These are phyloP conservation scores for Puccinellia tenuiflora DNA, from an alignment of 176 grass and related monocot genomes.

Conservation along the genomic window DNA sequence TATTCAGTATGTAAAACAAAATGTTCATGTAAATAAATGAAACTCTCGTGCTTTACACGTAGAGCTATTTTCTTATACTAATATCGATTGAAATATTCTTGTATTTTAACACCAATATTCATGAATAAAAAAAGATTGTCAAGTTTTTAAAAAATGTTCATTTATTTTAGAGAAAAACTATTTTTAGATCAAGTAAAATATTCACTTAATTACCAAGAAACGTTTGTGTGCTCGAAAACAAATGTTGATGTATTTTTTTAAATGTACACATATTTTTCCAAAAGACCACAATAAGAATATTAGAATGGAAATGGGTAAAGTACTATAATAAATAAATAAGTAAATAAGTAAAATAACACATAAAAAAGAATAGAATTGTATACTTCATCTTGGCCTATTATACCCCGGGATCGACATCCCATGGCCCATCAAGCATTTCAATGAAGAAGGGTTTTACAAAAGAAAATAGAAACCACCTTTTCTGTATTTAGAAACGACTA, in stretches of 20 bases:
- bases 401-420: too few relatives aligned
- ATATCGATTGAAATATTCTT: neutral
- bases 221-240: neutral
- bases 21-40: neutral
- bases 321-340: too few relatives aligned
- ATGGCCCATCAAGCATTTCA: rapidly evolving
- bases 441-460: neutral
- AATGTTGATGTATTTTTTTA: neutral
- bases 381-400: too few relatives aligned
- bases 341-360: too few relatives aligned
- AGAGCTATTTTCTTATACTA: neutral
- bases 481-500: too few relatives aligned
- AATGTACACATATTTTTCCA: too few relatives aligned
- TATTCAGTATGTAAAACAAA: neutral
- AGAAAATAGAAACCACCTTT: too few relatives aligned
- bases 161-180: neutral
- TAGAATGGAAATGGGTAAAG: too few relatives aligned
- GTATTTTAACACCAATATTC: neutral
- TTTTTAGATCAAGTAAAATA: neutral
- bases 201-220: neutral
- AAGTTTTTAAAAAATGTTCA: neutral
- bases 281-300: too few relatives aligned
- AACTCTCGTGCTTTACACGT: neutral
- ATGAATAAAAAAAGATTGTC: neutral
- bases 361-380: too few relatives aligned